Percentiles rank a stretch among this genome's conserved stretches.
Evolutionary conservation across 2,329 filamentous ascomycete species (phyloP).

Genomic region (Fusarium verrucosum): DNA sequence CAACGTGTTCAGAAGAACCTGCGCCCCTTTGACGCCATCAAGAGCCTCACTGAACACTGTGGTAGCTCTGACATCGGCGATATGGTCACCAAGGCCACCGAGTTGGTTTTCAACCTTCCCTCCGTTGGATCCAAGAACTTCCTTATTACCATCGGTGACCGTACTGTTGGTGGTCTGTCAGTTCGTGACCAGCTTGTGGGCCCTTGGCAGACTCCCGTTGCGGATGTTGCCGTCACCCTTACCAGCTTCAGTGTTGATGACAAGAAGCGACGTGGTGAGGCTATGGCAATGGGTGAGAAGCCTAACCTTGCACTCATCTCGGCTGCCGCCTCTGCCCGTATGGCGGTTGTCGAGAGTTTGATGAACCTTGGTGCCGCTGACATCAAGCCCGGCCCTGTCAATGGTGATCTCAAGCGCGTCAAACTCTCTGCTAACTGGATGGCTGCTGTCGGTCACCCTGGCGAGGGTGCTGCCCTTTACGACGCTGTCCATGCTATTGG

Average conservation of each 20-base stretch:
- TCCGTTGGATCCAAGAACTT: constrained; percentile 97
- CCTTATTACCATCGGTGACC: constrained; percentile 94
- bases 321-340: constrained; percentile 87
- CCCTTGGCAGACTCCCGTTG: constrained; percentile 93
- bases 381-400: constrained; percentile 55
- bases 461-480: constrained; percentile 91
- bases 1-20: constrained; percentile 60
- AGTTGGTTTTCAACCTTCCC: constrained; percentile 84
- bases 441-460: constrained; percentile 92
- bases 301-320: constrained; percentile 90
- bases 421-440: constrained; percentile 98
- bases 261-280: constrained; percentile 83
- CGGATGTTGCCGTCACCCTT: constrained; percentile 92
- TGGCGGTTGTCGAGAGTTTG: constrained; percentile 94
- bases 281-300: constrained; percentile 98
- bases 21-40: constrained; percentile 74
- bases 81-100: constrained; percentile 67
- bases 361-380: constrained; percentile 89
- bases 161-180: constrained; percentile 88
- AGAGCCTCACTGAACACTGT: constrained; percentile 72
- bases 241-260: constrained; percentile 75
- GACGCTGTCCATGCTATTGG: constrained; percentile 94
- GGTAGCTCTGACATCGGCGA: constrained; percentile 57
- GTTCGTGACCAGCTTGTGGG: constrained; percentile 95
- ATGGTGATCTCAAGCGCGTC: constrained; percentile 77